Conservation (phyloP, 2,329 filamentous ascomycete genomes). For the Colletotrichum endophyticum region DNA sequence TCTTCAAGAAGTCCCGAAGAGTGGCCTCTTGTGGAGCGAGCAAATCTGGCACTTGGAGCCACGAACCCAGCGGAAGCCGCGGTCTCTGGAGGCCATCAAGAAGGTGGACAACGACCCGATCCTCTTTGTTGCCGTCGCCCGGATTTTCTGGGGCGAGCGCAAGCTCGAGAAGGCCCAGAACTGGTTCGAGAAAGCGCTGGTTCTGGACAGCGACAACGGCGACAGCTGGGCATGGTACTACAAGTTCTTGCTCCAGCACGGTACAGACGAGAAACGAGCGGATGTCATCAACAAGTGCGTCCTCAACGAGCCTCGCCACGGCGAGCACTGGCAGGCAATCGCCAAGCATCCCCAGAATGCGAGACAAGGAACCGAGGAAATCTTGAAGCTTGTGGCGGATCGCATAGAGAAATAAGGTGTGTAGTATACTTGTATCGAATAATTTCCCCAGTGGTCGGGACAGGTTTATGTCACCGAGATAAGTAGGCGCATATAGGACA, state of each 20-base stretch:
- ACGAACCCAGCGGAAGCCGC: conserved; percentile 89
- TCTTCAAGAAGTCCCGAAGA: conserved; percentile 87
- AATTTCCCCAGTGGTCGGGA: not conserved
- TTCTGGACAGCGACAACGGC: conserved; percentile 84
- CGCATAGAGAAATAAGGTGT: conserved; percentile 34
- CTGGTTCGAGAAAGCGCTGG: conserved; percentile 96
- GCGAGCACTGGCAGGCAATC: conserved; percentile 87
- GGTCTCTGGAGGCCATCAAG: conserved; percentile 93
- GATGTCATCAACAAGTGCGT: conserved; percentile 85
- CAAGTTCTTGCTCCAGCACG: conserved; percentile 90
- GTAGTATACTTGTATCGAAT: not conserved
- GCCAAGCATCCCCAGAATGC: conserved; percentile 88
- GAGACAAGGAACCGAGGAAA: conserved; percentile 75
- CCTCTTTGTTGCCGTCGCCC: conserved; percentile 88
- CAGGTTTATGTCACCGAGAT: not conserved
- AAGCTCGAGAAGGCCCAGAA: conserved; percentile 91
- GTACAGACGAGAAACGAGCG: conserved; percentile 87
- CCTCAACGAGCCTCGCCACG: conserved; percentile 86
- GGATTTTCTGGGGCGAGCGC: conserved; percentile 95
- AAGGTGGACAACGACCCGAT: conserved; percentile 92
- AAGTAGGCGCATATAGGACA: not conserved
- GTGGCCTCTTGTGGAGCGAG: conserved; percentile 89
- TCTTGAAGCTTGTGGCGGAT: conserved; percentile 78
- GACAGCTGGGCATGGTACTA: conserved; percentile 99
- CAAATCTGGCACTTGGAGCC: conserved; percentile 94